phyloP scores from a whole-genome alignment of 75 land plant genomes.

The Selaginella moellendorffii region DNA sequence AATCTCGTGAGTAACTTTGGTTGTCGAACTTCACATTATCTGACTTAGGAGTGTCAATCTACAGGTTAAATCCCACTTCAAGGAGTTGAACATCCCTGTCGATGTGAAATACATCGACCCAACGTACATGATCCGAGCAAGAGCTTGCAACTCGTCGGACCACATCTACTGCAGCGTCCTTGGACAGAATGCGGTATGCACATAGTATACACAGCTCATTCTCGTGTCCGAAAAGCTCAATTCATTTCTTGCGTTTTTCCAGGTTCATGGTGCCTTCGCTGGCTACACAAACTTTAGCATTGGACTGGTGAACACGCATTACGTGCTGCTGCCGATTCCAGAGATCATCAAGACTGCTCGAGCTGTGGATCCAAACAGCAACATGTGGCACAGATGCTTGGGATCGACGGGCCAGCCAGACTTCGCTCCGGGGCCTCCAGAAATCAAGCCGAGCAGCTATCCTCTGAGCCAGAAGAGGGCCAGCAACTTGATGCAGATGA shows the following conservation, averaged over 20 bases:
- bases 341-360: not conserved
- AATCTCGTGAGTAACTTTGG: not conserved
- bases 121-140: constrained; percentile 8
- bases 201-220: not conserved
- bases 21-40: not conserved
- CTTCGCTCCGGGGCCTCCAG: not conserved
- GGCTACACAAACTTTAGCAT: constrained; percentile 7
- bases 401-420: constrained; percentile 10
- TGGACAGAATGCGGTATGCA: constrained; percentile 2
- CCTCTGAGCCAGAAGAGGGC: constrained; percentile 5
- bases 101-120: constrained; percentile 9
- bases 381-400: constrained; percentile 8
- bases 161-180: constrained; percentile 9
- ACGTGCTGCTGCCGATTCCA: constrained; percentile 7
- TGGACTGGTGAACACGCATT: constrained; percentile 3
- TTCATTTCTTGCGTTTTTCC: no score
- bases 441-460: not conserved
- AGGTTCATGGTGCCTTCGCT: constrained; percentile 8
- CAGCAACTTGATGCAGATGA: constrained; percentile 2
- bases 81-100: not conserved
- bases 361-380: constrained; percentile 6
- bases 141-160: constrained; percentile 5
- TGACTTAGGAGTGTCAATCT: not conserved
- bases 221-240: no score
- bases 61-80: constrained; percentile 2